Percentiles rank a stretch among this genome's conserved stretches.
Evolutionary conservation across 345 rosid species (phyloP).

Genomic region (Pistacia atlantica): DNA sequence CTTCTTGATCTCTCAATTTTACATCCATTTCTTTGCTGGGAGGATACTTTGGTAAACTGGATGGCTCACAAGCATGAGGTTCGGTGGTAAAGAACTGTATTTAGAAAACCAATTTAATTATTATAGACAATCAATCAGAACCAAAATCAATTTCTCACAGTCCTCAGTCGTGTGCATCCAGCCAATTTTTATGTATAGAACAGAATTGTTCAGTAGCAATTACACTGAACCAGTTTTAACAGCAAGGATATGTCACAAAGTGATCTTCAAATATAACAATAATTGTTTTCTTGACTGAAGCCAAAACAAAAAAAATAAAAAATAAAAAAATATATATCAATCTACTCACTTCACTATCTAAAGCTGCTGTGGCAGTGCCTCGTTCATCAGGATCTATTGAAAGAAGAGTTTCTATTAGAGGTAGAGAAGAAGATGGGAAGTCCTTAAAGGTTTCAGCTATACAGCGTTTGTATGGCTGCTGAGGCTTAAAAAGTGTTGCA

Average conservation of each 20-base stretch:
- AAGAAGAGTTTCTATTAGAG: constrained; percentile 70
- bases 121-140: constrained; percentile 12
- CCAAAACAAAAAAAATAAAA: no score
- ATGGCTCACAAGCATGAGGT: constrained; percentile 83
- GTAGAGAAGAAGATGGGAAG: constrained; percentile 60
- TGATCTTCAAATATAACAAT: not conserved
- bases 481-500: constrained; percentile 81
- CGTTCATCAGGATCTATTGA: constrained; percentile 80
- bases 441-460: constrained; percentile 72
- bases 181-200: not conserved
- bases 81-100: constrained; percentile 79
- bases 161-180: not conserved
- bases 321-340: not conserved
- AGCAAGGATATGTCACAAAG: not conserved
- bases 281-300: not conserved
- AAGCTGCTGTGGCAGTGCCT: constrained; percentile 70
- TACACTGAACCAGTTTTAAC: not conserved
- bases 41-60: constrained; percentile 85
- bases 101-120: constrained; percentile 21
- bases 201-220: not conserved
- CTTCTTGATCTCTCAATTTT: constrained; percentile 77
- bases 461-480: constrained; percentile 72
- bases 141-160: constrained; percentile 7
- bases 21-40: constrained; percentile 93
- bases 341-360: constrained; percentile 68